Evolutionary conservation across 768 basidiomycete species (phyloP).

Genomic region (Hygrocybe punicea): DNA sequence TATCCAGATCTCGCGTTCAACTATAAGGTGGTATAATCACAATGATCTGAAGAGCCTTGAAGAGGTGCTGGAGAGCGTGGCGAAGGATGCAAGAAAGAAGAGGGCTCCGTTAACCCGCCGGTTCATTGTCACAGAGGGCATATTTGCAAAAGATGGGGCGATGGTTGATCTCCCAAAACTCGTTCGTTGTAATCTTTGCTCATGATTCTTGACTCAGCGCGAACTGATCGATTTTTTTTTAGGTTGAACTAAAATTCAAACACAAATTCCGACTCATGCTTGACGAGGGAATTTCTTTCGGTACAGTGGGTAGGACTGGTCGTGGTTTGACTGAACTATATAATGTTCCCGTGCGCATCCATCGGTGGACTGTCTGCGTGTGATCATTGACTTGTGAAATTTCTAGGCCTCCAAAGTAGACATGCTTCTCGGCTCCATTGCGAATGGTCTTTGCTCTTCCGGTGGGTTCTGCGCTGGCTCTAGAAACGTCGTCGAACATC

Average conservation of each 20-base stretch:
- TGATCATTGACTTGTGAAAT: neutral
- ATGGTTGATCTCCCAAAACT: constrained; percentile 91
- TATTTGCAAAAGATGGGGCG: constrained; percentile 91
- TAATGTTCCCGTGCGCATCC: constrained; percentile 74
- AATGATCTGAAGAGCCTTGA: constrained; percentile 91
- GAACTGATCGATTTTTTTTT: neutral
- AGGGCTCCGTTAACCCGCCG: constrained; percentile 77
- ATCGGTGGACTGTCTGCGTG: neutral
- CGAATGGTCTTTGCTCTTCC: constrained; percentile 73
- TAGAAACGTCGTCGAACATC: constrained; percentile 77
- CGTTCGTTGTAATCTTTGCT: constrained; percentile 45
- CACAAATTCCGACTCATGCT: constrained; percentile 95
- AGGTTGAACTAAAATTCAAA: constrained; percentile 93
- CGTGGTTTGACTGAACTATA: constrained; percentile 93
- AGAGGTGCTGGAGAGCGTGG: constrained; percentile 75
- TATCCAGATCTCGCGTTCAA: constrained; percentile 87
- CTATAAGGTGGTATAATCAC: constrained; percentile 94
- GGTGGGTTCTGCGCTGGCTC: constrained; percentile 98
- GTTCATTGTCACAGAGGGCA: constrained; percentile 96
- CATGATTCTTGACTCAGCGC: neutral
- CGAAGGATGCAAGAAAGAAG: constrained; percentile 86
- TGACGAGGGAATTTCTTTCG: constrained; percentile 93
- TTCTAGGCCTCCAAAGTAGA: constrained; percentile 83
- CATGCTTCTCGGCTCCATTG: constrained; percentile 89
- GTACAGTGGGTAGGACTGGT: constrained; percentile 87